These are phyloP conservation scores for Elsinoe necatrix DNA, from an alignment of 2,329 filamentous ascomycete species.

Conservation along the genomic window DNA sequence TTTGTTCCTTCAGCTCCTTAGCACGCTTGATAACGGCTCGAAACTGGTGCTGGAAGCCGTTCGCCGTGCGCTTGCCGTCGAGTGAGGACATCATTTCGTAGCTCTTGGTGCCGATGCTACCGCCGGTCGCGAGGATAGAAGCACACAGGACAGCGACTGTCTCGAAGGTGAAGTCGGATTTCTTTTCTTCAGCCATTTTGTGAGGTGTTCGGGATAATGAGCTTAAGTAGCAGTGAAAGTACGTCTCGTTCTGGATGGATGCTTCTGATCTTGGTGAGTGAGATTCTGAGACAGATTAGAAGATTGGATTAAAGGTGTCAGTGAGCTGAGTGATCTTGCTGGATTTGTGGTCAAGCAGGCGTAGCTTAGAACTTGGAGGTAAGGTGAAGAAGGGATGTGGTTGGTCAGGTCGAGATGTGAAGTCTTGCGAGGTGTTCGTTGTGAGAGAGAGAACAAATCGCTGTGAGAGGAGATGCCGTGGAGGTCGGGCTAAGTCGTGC, in stretches of 20 bases:
- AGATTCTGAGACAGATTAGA: no score
- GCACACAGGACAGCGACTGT: conserved; percentile 21
- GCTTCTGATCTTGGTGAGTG: no score
- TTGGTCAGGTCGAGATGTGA: not conserved
- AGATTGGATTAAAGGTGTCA: no score
- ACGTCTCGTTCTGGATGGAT: no score
- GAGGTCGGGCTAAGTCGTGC: not conserved
- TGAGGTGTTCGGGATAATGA: not conserved
- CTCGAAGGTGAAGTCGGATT: conserved; percentile 21
- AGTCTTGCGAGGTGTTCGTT: not conserved
- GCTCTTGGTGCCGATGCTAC: conserved; percentile 20
- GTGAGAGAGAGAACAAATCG: not conserved
- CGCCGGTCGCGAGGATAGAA: conserved; percentile 19
- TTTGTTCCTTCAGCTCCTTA: conserved; percentile 21
- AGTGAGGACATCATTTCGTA: conserved; percentile 26
- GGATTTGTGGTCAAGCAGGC: not conserved
- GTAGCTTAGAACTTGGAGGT: not conserved
- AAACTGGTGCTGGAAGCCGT: conserved; percentile 25
- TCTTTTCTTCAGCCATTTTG: conserved; percentile 1
- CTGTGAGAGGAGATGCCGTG: not conserved
- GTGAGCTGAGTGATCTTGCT: no score
- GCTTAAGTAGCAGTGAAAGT: not conserved
- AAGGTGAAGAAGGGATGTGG: not conserved
- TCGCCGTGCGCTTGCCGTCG: conserved; percentile 20
- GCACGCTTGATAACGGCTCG: conserved; percentile 25